These are phyloP conservation scores for Solanum tarapatanum DNA, from an alignment of 257 asterid species.

Conservation along the genomic window DNA sequence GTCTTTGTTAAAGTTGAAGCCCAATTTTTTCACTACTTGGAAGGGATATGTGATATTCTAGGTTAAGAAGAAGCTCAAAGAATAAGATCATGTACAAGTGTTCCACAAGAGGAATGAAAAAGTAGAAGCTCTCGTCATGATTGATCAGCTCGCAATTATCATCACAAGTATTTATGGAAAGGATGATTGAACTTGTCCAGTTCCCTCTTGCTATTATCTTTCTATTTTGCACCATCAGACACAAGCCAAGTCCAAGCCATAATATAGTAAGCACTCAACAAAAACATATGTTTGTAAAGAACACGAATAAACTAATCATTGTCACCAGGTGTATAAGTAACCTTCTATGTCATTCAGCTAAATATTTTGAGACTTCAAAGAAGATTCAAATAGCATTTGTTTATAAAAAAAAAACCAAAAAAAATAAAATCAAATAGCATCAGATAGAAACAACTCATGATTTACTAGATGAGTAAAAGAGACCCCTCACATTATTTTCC, in stretches of 20 bases:
- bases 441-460: too few species aligned
- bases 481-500: too few species aligned
- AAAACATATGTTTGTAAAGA: background rate
- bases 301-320: too few species aligned
- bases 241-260: background rate
- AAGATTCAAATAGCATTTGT: too few species aligned
- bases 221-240: background rate
- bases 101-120: background rate
- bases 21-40: background rate
- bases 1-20: background rate
- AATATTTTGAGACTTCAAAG: too few species aligned
- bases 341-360: too few species aligned
- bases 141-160: background rate
- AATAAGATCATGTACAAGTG: background rate
- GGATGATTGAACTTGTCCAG: background rate
- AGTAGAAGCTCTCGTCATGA: background rate
- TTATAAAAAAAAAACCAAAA: too few species aligned
- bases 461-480: too few species aligned
- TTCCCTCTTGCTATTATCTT: background rate
- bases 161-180: background rate
- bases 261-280: background rate
- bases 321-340: too few species aligned
- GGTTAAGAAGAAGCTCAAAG: background rate
- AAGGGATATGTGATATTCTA: background rate
- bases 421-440: too few species aligned